Conservation (phyloP, 305 asterid genomes). For the Rubia balearica region DNA sequence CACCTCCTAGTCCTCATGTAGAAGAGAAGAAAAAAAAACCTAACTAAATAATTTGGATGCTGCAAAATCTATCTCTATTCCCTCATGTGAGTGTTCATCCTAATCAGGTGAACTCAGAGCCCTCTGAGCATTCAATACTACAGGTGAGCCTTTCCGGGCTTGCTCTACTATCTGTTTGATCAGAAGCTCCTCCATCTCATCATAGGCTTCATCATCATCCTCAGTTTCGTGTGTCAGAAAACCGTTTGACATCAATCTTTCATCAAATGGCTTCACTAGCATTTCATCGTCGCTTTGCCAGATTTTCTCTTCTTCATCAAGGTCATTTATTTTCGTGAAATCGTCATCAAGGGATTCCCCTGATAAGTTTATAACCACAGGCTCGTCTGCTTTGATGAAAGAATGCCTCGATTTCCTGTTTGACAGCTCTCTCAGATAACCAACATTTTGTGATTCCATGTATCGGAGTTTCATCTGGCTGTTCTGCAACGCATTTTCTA, state of each 20-base stretch:
- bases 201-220: slow-evolving; percentile 28
- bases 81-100: slow-evolving; percentile 13
- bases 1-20: too few relatives aligned
- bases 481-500: slow-evolving; percentile 57
- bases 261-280: slow-evolving; percentile 6
- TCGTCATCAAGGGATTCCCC: slow-evolving; percentile 59
- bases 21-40: background rate
- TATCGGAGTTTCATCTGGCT: slow-evolving; percentile 43
- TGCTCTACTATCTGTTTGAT: slow-evolving; percentile 71
- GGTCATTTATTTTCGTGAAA: slow-evolving; percentile 39
- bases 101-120: slow-evolving; percentile 46
- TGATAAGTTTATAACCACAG: slow-evolving; percentile 50
- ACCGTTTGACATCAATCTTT: slow-evolving; percentile 9
- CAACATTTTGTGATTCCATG: slow-evolving; percentile 29
- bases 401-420: slow-evolving; percentile 22
- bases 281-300: slow-evolving; percentile 19
- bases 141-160: slow-evolving; percentile 86
- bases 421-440: slow-evolving; percentile 27
- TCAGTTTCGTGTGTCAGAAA: slow-evolving; percentile 18
- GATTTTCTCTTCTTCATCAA: slow-evolving; percentile 37
- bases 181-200: slow-evolving; percentile 76
- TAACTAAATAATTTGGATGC: slow-evolving; percentile 4
- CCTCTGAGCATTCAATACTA: slow-evolving; percentile 62
- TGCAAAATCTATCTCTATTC: background rate
- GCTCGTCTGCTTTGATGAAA: slow-evolving; percentile 31